Percentiles rank a stretch among this genome's conserved stretches.
These are phyloP conservation scores for Blastomyces percursus DNA, from an alignment of 2,329 filamentous ascomycete genomes.

Conservation along the genomic window DNA sequence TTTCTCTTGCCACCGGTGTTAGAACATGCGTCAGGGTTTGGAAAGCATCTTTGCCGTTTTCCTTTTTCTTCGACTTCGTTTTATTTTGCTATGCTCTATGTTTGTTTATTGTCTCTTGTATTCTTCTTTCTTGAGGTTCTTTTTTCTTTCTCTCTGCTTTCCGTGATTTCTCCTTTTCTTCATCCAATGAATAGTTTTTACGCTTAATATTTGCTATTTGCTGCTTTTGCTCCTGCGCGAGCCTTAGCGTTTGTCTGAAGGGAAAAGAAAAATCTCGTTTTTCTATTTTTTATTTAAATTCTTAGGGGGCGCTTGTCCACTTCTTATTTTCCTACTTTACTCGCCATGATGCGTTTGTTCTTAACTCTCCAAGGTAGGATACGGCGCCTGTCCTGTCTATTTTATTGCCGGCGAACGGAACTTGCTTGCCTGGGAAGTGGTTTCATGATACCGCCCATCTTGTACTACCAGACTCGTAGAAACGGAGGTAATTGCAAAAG, in stretches of 20 bases:
- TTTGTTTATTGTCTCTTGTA: not conserved
- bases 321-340: not conserved
- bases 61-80: conserved; percentile 7
- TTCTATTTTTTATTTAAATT: not conserved
- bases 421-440: no score
- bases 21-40: conserved; percentile 9
- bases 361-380: not conserved
- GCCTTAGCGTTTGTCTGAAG: not conserved
- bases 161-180: not conserved
- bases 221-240: not conserved
- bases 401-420: no score
- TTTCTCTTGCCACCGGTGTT: conserved; percentile 8
- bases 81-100: conserved; percentile 5
- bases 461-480: no score
- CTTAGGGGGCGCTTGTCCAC: not conserved
- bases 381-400: no score
- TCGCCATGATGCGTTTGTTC: not conserved
- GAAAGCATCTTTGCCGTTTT: conserved; percentile 10
- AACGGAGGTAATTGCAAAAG: no score
- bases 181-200: not conserved
- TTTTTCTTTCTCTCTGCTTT: not conserved
- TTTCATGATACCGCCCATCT: no score
- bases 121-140: not conserved
- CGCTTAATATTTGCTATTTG: not conserved
- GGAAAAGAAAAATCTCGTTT: not conserved